Percentiles rank a stretch among this genome's conserved stretches.
phyloP scores from a whole-genome alignment of 805 yeast species.

The Grigorovia humatica region DNA sequence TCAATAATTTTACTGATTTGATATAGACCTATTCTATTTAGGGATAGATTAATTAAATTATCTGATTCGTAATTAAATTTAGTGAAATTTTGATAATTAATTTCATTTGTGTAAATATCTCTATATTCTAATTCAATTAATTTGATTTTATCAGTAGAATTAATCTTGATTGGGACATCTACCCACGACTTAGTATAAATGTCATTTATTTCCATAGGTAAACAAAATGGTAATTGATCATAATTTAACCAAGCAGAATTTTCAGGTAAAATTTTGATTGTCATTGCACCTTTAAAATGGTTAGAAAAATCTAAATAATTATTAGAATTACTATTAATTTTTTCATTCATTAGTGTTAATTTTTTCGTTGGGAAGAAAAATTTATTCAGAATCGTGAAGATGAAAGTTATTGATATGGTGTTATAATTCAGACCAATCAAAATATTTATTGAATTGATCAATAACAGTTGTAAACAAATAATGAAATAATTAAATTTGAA shows the following conservation, averaged over 20 bases:
- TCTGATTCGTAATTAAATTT: conserved; percentile 39
- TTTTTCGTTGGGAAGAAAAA: conserved; percentile 30
- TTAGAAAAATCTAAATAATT: conserved; percentile 21
- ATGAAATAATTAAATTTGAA: conserved; percentile 52
- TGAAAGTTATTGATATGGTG: conserved; percentile 30
- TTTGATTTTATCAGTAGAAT: conserved; percentile 67
- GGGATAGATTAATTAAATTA: conserved; percentile 39
- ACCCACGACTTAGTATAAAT: conserved; percentile 4
- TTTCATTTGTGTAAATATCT: conserved; percentile 42
- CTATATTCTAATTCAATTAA: conserved; percentile 53
- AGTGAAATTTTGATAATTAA: conserved; percentile 43
- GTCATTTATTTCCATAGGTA: conserved; percentile 29
- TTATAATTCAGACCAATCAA: conserved; percentile 43
- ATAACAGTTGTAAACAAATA: conserved; percentile 39
- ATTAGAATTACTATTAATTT: conserved; percentile 22
- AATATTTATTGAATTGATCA: conserved; percentile 42
- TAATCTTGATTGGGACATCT: conserved; percentile 59
- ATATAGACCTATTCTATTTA: conserved; percentile 67
- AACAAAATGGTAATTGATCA: conserved; percentile 52
- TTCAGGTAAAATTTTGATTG: conserved; percentile 83
- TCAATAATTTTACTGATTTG: conserved; percentile 60
- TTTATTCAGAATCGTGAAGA: conserved; percentile 35
- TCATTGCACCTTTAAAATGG: conserved; percentile 78
- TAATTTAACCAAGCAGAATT: conserved; percentile 82
- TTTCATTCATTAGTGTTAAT: conserved; percentile 42